Evolutionary conservation across 306 rosid genomes (phyloP).

Genomic region (Lathyrus oleraceus): DNA sequence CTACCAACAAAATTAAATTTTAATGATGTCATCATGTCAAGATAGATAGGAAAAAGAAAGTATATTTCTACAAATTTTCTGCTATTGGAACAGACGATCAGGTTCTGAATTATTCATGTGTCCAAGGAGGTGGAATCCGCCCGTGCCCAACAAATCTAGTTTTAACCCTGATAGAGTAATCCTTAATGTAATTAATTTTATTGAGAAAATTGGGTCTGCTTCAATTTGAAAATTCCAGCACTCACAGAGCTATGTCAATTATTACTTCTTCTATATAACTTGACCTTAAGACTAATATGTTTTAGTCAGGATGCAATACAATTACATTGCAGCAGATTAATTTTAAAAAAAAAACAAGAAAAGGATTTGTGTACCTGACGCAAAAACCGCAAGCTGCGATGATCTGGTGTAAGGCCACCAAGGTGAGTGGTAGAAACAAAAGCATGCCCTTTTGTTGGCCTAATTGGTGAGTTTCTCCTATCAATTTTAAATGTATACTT

Average conservation of each 20-base stretch:
- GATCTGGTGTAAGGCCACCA: conserved; percentile 94
- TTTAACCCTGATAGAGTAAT: conserved; percentile 10
- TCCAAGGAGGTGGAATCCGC: conserved; percentile 18
- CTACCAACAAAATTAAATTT: conserved; percentile 19
- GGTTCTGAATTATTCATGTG: conserved; percentile 18
- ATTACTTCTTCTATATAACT: conserved; percentile 15
- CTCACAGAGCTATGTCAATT: conserved; percentile 16
- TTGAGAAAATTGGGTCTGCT: background rate
- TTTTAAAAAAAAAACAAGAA: conserved; percentile 26
- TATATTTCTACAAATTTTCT: conserved; percentile 14
- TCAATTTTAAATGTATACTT: conserved; percentile 84
- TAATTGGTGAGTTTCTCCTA: conserved; percentile 72
- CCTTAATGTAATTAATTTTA: conserved; percentile 8
- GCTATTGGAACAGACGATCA: background rate
- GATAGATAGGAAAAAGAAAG: background rate
- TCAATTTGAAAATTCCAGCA: conserved; percentile 24
- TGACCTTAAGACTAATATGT: background rate
- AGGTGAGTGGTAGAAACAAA: conserved; percentile 83
- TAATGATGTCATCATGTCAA: conserved; percentile 16
- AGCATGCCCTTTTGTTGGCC: conserved; percentile 88
- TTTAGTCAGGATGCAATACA: conserved; percentile 26
- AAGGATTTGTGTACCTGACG: conserved; percentile 67
- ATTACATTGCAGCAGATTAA: conserved; percentile 27
- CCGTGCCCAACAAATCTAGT: conserved; percentile 22
- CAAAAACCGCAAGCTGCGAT: conserved; percentile 72